Base-by-base conservation (phyloP, 1,284 basidiomycete genomes). In the Microbotryum saponariae region DNA sequence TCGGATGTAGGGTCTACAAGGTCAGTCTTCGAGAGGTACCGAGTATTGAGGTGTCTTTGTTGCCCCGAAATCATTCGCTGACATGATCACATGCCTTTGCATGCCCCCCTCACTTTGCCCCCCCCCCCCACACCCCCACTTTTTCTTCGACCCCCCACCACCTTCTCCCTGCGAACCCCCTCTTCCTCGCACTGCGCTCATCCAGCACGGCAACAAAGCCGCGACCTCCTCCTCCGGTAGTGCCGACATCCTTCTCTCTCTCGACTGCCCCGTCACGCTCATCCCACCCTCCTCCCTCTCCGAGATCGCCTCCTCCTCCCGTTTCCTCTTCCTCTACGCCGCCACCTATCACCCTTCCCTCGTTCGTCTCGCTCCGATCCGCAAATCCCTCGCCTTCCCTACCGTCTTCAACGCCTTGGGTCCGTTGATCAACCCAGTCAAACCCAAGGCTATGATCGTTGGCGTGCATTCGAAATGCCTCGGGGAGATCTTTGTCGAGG, bases 321-420 rank as follows among this genome's bases (percentile, higher is more conserved):
- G 91, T 0, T 97, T 97, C 78, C 84, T 85, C 14, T 97, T 97
- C 81, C 86, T 98, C 74, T 87, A 94, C 66, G 92, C 90, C 0
- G 88, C 91, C 1, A 86, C 93, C 72, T 97, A 91, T 77, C 92
- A 98, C 76, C 92, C 93, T 1, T 77, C 89, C 0, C 81, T 97
- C 47, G 89, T 87, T 1, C 81, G 84, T 65, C 81, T 98, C 68
- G 89, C 88, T 0, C 91, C 93, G 0, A 84, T 88, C 72, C 86
- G 94, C 58, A 86, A 88, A 71, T 78, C 84, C 0, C 84, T 98
- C 57, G 91, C 92, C 61, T 97, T 97, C 79, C 88, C 93, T 29
- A 97, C 94, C 3, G 86, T 98, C 79, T 97, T 97, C 83, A 98
- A 98, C 78, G 79, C 96, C 62, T 82, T 97, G 48, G 94, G 96